Evolutionary conservation across 306 rosid species (phyloP).

Genomic region (Rosa chinensis): DNA sequence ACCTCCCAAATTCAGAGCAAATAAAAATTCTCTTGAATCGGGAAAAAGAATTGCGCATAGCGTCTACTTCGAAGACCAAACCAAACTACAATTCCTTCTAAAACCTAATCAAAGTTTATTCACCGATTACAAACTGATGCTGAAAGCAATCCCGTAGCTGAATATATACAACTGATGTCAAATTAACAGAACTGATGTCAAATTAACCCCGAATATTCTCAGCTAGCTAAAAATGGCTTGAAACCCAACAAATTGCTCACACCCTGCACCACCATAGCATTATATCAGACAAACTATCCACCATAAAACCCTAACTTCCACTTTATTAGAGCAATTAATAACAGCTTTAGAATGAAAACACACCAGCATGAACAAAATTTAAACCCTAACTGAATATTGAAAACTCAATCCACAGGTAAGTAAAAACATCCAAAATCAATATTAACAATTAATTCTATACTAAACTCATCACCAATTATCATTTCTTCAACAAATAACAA

Average conservation of each 20-base stretch:
- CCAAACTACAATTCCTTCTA: slow-evolving; percentile 12
- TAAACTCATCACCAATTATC: neutral
- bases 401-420: neutral
- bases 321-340: neutral
- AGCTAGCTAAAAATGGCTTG: slow-evolving; percentile 28
- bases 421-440: neutral
- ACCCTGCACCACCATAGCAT: slow-evolving; percentile 35
- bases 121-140: slow-evolving; percentile 20
- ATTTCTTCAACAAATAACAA: neutral
- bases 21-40: slow-evolving; percentile 42
- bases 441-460: neutral
- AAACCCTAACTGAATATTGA: neutral
- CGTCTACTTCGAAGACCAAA: slow-evolving; percentile 28
- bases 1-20: slow-evolving; percentile 34
- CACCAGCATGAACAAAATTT: neutral
- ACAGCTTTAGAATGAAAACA: neutral
- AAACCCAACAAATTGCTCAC: slow-evolving; percentile 30
- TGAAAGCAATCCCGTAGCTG: slow-evolving; percentile 1
- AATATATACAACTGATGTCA: slow-evolving; percentile 19
- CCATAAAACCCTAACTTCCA: neutral
- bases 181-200: slow-evolving; percentile 16
- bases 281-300: slow-evolving; percentile 13
- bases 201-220: slow-evolving; percentile 16
- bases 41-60: slow-evolving; percentile 32
- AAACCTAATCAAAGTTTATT: slow-evolving; percentile 36